Evolutionary conservation across 139 green algal genomes (phyloP).

Genomic region (Asterochloris erici): DNA sequence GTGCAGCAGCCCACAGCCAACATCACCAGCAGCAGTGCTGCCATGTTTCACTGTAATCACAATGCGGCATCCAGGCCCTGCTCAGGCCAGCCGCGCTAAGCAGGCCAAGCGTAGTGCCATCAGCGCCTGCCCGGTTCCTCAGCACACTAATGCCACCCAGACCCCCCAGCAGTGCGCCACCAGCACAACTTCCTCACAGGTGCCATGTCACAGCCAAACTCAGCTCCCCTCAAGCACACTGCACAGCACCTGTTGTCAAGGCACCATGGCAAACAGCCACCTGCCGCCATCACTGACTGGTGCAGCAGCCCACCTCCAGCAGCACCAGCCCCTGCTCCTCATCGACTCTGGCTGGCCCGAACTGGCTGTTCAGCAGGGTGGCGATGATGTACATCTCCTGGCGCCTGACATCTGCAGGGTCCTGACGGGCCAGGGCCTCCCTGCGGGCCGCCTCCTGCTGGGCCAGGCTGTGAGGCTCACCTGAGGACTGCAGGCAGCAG

Average conservation of each 20-base stretch:
- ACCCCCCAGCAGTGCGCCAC: background rate
- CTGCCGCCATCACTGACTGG: no score
- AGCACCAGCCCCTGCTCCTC: constrained; percentile 39
- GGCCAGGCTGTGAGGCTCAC: constrained; percentile 41
- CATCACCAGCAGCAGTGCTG: no score
- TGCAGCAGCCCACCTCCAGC: constrained; percentile 10
- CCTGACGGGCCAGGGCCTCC: constrained; percentile 23
- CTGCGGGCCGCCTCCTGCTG: constrained; percentile 42
- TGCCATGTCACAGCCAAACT: background rate
- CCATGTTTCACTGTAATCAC: no score
- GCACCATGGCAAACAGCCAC: background rate
- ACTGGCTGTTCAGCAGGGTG: constrained; percentile 70
- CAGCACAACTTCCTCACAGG: background rate
- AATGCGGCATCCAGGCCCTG: no score
- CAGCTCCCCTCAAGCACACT: background rate
- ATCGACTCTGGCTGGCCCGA: constrained; percentile 58
- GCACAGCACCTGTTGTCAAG: background rate
- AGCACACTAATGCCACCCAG: no score
- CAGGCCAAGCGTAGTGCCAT: no score
- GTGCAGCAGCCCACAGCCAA: no score
- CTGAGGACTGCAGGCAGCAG: constrained; percentile 33
- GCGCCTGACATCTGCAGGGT: background rate
- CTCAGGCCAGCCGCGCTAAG: no score
- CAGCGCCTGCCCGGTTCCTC: no score
- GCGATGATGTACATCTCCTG: constrained; percentile 63